A percentile compares a stretch with the other conserved stretches of the same genome.
These are phyloP conservation scores for Globisporangium alternatum DNA, from an alignment of 352 stramenopile species.

Conservation along the genomic window DNA sequence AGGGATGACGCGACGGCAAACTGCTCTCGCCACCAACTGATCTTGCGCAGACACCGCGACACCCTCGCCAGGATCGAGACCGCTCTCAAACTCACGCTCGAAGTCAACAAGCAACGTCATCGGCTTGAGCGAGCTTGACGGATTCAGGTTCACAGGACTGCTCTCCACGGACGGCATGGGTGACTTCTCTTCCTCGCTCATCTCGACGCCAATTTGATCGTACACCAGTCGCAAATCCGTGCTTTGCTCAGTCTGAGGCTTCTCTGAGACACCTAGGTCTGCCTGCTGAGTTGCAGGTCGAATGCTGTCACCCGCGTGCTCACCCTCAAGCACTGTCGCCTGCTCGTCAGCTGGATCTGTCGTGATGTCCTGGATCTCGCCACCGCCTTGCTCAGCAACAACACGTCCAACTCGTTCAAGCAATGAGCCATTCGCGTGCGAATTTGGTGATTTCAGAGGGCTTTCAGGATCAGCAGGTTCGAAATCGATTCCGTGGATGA, in stretches of 20 bases:
- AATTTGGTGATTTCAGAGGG: slow-evolving; percentile 17
- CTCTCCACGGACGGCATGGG: slow-evolving; percentile 9
- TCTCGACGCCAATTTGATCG: slow-evolving; percentile 6
- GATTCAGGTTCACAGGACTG: slow-evolving; percentile 2
- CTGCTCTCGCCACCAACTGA: slow-evolving; percentile 58
- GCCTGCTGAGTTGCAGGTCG: slow-evolving; percentile 13
- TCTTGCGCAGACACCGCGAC: slow-evolving; percentile 53
- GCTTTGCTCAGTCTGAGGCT: slow-evolving; percentile 20
- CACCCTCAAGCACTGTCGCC: slow-evolving; percentile 15
- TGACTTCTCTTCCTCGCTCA: slow-evolving; percentile 13
- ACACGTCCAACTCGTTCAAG: slow-evolving; percentile 70
- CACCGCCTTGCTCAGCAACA: slow-evolving; percentile 65
- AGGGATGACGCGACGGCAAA: slow-evolving; percentile 68
- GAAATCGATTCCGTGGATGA: slow-evolving; percentile 36
- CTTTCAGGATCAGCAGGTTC: slow-evolving; percentile 24
- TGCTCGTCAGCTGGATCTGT: slow-evolving; percentile 29
- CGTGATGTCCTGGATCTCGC: slow-evolving; percentile 81
- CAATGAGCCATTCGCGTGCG: slow-evolving; percentile 35
- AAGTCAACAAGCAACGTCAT: slow-evolving; percentile 23
- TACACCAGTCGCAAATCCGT: slow-evolving; percentile 10
- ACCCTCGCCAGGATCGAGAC: slow-evolving; percentile 65
- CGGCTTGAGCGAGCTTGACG: slow-evolving; percentile 13
- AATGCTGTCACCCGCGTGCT: slow-evolving; percentile 17
- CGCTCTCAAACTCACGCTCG: slow-evolving; percentile 42
- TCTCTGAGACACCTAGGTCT: slow-evolving; percentile 15